A percentile compares a stretch with the other conserved stretches of the same genome.
These are phyloP conservation scores for Middelhovenomyces tepae DNA, from an alignment of 805 yeast genomes.

Conservation along the genomic window DNA sequence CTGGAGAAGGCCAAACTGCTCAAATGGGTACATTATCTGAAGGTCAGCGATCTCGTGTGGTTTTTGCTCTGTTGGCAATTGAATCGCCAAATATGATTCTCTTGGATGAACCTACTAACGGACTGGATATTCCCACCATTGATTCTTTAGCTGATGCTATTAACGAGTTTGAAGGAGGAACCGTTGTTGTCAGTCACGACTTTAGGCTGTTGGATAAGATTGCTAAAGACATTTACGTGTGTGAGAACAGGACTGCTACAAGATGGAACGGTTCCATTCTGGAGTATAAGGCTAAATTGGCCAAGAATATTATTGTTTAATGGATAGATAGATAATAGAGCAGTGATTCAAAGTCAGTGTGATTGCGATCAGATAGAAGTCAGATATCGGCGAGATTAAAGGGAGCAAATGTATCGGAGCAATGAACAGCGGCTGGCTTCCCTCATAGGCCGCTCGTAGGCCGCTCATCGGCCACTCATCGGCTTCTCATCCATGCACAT, in stretches of 20 bases:
- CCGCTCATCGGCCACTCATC: no score
- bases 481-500: no score
- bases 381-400: no score
- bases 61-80: slow-evolving; percentile 89
- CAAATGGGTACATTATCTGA: slow-evolving; percentile 98
- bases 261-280: slow-evolving; percentile 92
- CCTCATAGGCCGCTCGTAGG: no score
- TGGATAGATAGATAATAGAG: no score
- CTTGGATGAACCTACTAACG: slow-evolving; percentile 99
- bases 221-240: slow-evolving; percentile 94
- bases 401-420: no score
- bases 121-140: slow-evolving; percentile 96
- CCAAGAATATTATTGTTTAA: slow-evolving; percentile 53
- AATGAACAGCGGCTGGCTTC: no score
- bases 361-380: no score
- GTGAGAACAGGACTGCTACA: slow-evolving; percentile 91
- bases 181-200: slow-evolving; percentile 97
- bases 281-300: slow-evolving; percentile 90
- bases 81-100: slow-evolving; percentile 91
- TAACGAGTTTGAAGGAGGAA: slow-evolving; percentile 93
- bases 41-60: slow-evolving; percentile 99
- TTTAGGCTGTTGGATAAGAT: slow-evolving; percentile 95
- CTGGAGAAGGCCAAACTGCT: slow-evolving; percentile 98
- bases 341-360: no score
- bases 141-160: slow-evolving; percentile 97